These are phyloP conservation scores for Aspergillus sp. DNA, from an alignment of 2,329 filamentous ascomycete genomes.

Conservation along the genomic window DNA sequence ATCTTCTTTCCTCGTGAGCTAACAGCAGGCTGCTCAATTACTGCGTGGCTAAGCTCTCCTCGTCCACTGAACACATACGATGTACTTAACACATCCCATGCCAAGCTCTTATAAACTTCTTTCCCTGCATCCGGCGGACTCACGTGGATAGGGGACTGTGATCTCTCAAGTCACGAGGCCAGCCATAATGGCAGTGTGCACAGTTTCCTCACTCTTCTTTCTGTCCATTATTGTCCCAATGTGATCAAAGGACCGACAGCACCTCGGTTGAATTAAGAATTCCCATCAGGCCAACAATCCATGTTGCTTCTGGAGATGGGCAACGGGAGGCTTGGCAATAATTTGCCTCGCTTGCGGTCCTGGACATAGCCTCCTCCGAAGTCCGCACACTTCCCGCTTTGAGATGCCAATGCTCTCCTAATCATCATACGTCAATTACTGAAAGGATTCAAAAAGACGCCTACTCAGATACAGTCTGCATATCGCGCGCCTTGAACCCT, in stretches of 20 bases:
- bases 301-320: not conserved
- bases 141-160: not conserved
- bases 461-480: not conserved
- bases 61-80: not conserved
- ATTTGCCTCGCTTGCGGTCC: not conserved
- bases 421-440: not conserved
- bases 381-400: not conserved
- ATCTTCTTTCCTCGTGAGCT: not conserved
- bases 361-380: constrained; percentile 2
- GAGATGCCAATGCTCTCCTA: not conserved
- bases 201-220: not conserved
- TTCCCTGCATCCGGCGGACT: not conserved
- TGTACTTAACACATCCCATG: not conserved
- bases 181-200: not conserved
- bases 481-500: not conserved
- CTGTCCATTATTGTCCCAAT: not conserved
- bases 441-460: not conserved
- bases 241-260: not conserved
- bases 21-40: constrained; percentile 9
- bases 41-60: constrained; percentile 10
- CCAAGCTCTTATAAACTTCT: constrained; percentile 8
- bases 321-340: not conserved
- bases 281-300: not conserved
- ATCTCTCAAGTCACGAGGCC: not conserved
- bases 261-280: not conserved